A percentile compares a stretch with the other conserved stretches of the same genome.
phyloP scores from a whole-genome alignment of 306 rosid genomes.

The Cicer chorassanicum region DNA sequence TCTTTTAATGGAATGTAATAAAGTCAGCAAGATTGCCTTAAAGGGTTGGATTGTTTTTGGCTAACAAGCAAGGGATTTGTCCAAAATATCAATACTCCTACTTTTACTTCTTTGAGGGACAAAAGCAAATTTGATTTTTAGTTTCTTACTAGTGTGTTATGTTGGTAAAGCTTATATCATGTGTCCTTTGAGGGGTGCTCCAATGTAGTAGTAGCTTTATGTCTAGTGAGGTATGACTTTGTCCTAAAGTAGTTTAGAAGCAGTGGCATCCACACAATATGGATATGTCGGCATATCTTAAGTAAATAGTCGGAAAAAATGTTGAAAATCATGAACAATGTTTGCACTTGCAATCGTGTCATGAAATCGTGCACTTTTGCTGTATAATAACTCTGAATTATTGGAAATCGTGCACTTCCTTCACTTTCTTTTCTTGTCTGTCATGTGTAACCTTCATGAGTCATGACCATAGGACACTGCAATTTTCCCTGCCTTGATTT shows the following conservation, averaged over 20 bases:
- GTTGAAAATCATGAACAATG: no score
- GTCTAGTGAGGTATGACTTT: not conserved
- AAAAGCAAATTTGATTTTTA: not conserved
- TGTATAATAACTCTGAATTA: no score
- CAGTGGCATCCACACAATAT: not conserved
- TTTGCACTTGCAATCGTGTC: no score
- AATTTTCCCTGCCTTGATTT: no score
- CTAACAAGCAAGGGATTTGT: not conserved
- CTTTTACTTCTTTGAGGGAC: not conserved
- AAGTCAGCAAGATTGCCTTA: constrained; percentile 1
- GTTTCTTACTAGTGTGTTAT: not conserved
- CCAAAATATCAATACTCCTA: not conserved
- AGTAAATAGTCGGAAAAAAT: no score
- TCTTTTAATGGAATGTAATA: not conserved
- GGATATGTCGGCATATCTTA: no score
- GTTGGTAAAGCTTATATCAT: not conserved
- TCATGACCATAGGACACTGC: no score
- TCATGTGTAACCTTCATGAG: not conserved
- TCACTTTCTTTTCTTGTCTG: not conserved
- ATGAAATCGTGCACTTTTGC: no score
- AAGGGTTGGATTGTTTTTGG: not conserved
- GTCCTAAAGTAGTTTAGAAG: not conserved
- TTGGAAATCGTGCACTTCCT: no score
- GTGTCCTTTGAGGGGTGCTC: not conserved
- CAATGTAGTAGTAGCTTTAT: not conserved